phyloP scores from a whole-genome alignment of 2,329 filamentous ascomycete species.

The Leptodontidium sp. region DNA sequence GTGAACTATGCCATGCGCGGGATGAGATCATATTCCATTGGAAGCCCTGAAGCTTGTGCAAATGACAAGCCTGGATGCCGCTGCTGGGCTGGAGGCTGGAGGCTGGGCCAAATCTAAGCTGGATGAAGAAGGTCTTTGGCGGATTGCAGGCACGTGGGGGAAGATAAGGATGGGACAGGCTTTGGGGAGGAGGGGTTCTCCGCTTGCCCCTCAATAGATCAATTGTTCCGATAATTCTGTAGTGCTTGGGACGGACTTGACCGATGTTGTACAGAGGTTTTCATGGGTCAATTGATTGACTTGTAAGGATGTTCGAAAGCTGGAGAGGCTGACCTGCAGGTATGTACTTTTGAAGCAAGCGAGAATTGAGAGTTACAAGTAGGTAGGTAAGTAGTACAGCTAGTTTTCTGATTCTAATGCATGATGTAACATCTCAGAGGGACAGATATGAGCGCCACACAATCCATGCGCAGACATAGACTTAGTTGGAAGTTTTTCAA shows the following conservation, averaged over 20 bases:
- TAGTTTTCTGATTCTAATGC: background rate
- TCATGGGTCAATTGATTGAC: background rate
- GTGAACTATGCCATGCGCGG: constrained; percentile 19
- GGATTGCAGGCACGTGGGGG: constrained; percentile 18
- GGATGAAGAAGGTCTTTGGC: constrained; percentile 21
- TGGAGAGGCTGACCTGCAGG: background rate
- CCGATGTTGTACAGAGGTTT: background rate
- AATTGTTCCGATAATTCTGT: background rate
- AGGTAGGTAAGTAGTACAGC: too few relatives aligned
- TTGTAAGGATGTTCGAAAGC: background rate
- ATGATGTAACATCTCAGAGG: too few relatives aligned
- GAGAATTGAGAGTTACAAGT: background rate
- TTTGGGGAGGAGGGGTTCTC: constrained; percentile 1
- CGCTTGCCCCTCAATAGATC: background rate
- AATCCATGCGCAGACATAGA: too few relatives aligned
- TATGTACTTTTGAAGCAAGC: background rate
- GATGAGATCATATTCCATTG: constrained; percentile 19
- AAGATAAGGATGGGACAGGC: constrained; percentile 16
- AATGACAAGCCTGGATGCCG: background rate
- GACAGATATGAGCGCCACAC: too few relatives aligned
- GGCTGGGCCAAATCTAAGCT: constrained; percentile 9
- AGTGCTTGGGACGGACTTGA: background rate
- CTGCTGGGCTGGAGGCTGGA: background rate
- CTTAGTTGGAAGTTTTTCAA: too few relatives aligned
- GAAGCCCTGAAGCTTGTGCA: background rate